Base-by-base conservation (phyloP, 148 eudicot species). In the Rheum nobile region DNA sequence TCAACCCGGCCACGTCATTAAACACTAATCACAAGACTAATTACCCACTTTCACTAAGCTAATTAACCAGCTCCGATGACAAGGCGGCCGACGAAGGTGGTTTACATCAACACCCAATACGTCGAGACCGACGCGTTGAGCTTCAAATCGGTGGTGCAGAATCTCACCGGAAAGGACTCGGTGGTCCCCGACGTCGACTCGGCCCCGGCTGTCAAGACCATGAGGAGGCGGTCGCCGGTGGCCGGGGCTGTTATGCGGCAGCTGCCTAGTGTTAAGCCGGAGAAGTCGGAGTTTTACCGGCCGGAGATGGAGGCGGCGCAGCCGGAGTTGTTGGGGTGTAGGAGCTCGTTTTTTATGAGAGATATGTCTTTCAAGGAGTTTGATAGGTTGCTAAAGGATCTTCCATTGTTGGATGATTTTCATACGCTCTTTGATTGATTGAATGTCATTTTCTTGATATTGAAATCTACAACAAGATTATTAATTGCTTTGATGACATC, bases 71-170 rank as follows among this genome's bases (percentile, higher is more conserved):
- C 3, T 10, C 11, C 44, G 6, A 32, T 50, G 50, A 37, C 70
- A 9, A 55, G 31, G 0, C 31, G 9, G 24, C 83, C 89, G 5
- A 76, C 83, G 78, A 92, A 86, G 85, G 82, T 92, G 59, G 89
- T 87, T 75, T 77, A 84, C 72, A 92, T 92, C 72, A 83, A 84
- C 76, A 92, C 92, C 26, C 85, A 86, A 63, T 85, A 86, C 67
- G 85, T 92, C 3, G 88, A 90, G 71, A 87, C 92, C 8, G 97
- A 92, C 76, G 90, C 95, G 1, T 26, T 50, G 35, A 92, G 87
- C 75, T 92, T 92, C 77, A 92, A 90, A 55, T 88, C 97, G 2
- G 89, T 92, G 7, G 97, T 92, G 22, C 97, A 92, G 72, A 84
- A 79, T 22, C 87, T 92, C 46, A 92, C 97, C 38, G 97, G 97